phyloP scores from a whole-genome alignment of 164 flowering plant genomes.

The Sextonia rubra region DNA sequence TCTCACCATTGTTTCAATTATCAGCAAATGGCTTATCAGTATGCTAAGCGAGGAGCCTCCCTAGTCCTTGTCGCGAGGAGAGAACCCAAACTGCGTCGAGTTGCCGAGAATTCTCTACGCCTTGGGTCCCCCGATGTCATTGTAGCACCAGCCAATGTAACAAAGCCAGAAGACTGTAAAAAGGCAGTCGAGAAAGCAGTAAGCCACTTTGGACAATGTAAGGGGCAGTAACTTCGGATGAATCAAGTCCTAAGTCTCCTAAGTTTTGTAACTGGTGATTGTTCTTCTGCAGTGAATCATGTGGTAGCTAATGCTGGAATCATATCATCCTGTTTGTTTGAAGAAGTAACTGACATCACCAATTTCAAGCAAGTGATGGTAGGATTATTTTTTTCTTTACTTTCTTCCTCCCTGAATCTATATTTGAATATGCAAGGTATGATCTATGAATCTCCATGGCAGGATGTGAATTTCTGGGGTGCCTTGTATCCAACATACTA shows the following conservation, averaged over 20 bases:
- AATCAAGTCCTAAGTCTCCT: too few species aligned
- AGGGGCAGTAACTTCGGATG: slow-evolving; percentile 13
- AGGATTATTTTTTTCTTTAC: neutral
- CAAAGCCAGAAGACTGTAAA: slow-evolving; percentile 40
- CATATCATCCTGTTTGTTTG: slow-evolving; percentile 30
- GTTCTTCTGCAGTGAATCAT: slow-evolving; percentile 54
- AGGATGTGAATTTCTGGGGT: slow-evolving; percentile 67
- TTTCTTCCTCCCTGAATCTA: neutral
- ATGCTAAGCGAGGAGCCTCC: slow-evolving; percentile 51
- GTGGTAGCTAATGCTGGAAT: slow-evolving; percentile 66
- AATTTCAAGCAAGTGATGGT: slow-evolving; percentile 39
- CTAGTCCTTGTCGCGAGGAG: slow-evolving; percentile 54
- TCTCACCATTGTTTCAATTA: neutral
- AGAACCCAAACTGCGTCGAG: slow-evolving; percentile 37
- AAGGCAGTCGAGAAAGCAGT: slow-evolving; percentile 35
- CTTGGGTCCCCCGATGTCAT: slow-evolving; percentile 55
- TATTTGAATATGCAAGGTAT: neutral
- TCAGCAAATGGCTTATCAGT: slow-evolving; percentile 57
- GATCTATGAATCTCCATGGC: neutral
- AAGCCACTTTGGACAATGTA: slow-evolving; percentile 47
- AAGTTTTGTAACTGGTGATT: neutral
- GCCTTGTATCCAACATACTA: slow-evolving; percentile 34
- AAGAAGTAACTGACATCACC: slow-evolving; percentile 23
- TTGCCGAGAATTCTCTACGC: slow-evolving; percentile 30
- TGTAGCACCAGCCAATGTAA: slow-evolving; percentile 43